These are phyloP conservation scores for Exophiala sp. DNA, from an alignment of 2,329 filamentous ascomycete genomes.

Conservation along the genomic window DNA sequence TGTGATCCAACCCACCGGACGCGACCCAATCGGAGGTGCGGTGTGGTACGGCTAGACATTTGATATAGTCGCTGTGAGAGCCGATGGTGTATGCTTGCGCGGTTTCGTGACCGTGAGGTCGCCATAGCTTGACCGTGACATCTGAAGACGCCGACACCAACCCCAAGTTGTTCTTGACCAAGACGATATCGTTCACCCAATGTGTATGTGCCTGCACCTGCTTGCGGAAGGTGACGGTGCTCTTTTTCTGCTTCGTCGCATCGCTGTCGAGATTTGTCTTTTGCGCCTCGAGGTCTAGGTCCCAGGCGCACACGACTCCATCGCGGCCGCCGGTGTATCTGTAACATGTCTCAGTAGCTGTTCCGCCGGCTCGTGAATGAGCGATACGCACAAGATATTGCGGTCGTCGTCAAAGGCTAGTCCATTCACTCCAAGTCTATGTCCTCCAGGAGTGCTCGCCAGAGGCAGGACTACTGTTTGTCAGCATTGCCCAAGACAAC, in stretches of 20 bases:
- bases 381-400: constrained; percentile 68
- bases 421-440: constrained; percentile 90
- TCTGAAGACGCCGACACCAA: constrained; percentile 91
- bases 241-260: constrained; percentile 29
- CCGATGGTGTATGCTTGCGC: constrained; percentile 69
- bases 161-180: constrained; percentile 70
- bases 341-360: constrained; percentile 22
- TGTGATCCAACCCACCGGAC: constrained; percentile 86
- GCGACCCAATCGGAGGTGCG: constrained; percentile 75
- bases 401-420: constrained; percentile 77
- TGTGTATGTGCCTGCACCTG: constrained; percentile 81
- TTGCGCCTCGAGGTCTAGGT: constrained; percentile 66
- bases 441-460: constrained; percentile 70
- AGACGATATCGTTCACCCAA: constrained; percentile 89
- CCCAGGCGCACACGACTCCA: constrained; percentile 93
- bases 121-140: constrained; percentile 86
- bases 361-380: constrained; percentile 7
- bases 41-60: constrained; percentile 77
- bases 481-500: constrained; percentile 5
- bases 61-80: constrained; percentile 92
- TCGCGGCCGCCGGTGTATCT: constrained; percentile 96
- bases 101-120: constrained; percentile 59
- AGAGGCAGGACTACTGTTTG: constrained; percentile 58
- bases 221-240: constrained; percentile 50
- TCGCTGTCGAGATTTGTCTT: constrained; percentile 10